phyloP scores from a whole-genome alignment of 169 alveolate species.

The Plasmodium billcollinsi region DNA sequence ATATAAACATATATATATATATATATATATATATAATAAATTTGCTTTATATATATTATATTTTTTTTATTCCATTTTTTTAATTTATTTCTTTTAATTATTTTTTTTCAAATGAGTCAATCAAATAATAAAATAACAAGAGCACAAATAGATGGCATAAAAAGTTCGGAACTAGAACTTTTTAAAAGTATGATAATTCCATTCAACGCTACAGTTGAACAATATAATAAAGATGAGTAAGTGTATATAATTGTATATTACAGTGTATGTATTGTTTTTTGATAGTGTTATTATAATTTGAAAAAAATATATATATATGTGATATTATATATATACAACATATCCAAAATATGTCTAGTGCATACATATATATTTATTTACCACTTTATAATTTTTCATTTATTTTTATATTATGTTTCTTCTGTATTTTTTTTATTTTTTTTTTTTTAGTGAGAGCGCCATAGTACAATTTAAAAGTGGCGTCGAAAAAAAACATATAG shows the following conservation, averaged over 20 bases:
- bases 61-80: not conserved
- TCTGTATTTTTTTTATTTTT: not conserved
- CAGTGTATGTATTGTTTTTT: not conserved
- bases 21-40: not conserved
- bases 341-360: no score
- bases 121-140: constrained; percentile 56
- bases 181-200: constrained; percentile 56
- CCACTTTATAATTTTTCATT: not conserved
- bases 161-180: constrained; percentile 37
- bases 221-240: constrained; percentile 44
- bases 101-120: constrained; percentile 49
- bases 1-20: not conserved
- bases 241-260: not conserved
- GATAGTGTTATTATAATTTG: not conserved
- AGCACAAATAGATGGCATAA: constrained; percentile 45
- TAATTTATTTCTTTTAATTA: not conserved
- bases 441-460: constrained; percentile 34
- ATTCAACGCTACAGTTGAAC: constrained; percentile 51
- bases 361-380: not conserved
- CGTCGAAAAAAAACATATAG: constrained; percentile 56
- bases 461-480: constrained; percentile 29
- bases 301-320: not conserved
- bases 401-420: not conserved
- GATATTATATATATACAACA: not conserved
- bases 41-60: not conserved